Base-by-base conservation (phyloP, 2,329 filamentous ascomycete species). In the Ophiostoma quercus region DNA sequence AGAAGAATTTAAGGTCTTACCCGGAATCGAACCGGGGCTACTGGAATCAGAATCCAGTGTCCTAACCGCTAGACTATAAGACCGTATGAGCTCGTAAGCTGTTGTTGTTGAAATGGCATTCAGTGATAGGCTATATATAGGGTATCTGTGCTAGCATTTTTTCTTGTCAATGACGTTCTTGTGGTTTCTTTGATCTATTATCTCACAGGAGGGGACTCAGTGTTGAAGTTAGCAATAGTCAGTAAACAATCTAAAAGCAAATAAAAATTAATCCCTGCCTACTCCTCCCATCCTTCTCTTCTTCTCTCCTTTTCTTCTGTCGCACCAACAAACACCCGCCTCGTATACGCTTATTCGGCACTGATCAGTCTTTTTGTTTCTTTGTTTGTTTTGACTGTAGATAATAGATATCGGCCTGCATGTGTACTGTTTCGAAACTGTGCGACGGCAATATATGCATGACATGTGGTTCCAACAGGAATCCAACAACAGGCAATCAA, bases 21-120 rank as follows among this genome's bases (percentile, higher is more conserved):
- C 62, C 62, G 62, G 62, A 70, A 68, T 70, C 69, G 69, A 70
- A 70, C 69, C 69, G 69, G 69, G 69, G 69, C 69, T 70, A 68
- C 66, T 70, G 69, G 69, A 70, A 68, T 70, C 69, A 70, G 69
- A 70, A 70, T 70, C 69, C 69, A 70, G 63, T 70, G 69, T 70
- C 69, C 69, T 70, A 70, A 70, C 69, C 69, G 69, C 69, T 70
- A 70, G 69, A 70, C 69, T 70, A 70, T 63, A 70, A 67, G 66
- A 70, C 69, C 69, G 57, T 22, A 22, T 22, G 8, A 6, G n/a
- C 9, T 12, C 3, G 11, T 57, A n/a, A 57, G 68, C 34, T 54
- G 22, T n/a, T 66, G 19, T 16, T 37, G 32, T 39, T 41, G 37
- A 9, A 19, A 12, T 41, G 39, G 11, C 25, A 25, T 8, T 34